These are phyloP conservation scores for Backusella luteola DNA, from an alignment of 192 early-diverging fungal species.

Conservation along the genomic window DNA sequence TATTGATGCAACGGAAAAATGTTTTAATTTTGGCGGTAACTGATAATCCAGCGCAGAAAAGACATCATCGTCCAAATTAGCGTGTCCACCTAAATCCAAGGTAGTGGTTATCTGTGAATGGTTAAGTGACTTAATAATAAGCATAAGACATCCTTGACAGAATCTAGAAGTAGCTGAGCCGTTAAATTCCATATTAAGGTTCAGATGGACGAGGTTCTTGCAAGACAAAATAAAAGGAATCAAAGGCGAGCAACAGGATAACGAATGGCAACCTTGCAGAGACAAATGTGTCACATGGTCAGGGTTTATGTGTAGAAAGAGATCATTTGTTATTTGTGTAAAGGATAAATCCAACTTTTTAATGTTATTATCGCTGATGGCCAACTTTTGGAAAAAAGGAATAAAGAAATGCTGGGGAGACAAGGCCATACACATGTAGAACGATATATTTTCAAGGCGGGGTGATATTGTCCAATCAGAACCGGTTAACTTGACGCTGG, in stretches of 20 bases:
- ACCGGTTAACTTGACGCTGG: background rate
- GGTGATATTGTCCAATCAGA: background rate
- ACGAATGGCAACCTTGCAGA: slow-evolving; percentile 5
- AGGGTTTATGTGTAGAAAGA: background rate
- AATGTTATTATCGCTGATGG: background rate
- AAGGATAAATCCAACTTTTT: slow-evolving; percentile 6
- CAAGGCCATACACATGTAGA: slow-evolving; percentile 7
- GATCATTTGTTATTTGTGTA: slow-evolving; percentile 13
- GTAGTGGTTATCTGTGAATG: background rate
- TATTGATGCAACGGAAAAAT: background rate
- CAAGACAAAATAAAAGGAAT: background rate
- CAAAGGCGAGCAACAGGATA: slow-evolving; percentile 4
- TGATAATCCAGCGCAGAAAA: background rate
- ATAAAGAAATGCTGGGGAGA: slow-evolving; percentile 13
- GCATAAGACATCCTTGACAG: background rate
- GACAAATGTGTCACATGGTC: slow-evolving; percentile 6
- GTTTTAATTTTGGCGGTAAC: background rate
- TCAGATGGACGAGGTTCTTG: background rate
- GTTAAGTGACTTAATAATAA: background rate
- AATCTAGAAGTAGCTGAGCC: background rate
- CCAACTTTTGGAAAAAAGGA: slow-evolving; percentile 13
- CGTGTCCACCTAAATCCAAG: slow-evolving; percentile 7
- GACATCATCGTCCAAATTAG: background rate
- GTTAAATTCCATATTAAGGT: slow-evolving; percentile 12
- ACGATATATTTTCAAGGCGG: slow-evolving; percentile 11